A percentile compares a stretch with the other conserved stretches of the same genome.
Conservation (phyloP, 169 alveolate species). For the Plasmodium vivax region DNA sequence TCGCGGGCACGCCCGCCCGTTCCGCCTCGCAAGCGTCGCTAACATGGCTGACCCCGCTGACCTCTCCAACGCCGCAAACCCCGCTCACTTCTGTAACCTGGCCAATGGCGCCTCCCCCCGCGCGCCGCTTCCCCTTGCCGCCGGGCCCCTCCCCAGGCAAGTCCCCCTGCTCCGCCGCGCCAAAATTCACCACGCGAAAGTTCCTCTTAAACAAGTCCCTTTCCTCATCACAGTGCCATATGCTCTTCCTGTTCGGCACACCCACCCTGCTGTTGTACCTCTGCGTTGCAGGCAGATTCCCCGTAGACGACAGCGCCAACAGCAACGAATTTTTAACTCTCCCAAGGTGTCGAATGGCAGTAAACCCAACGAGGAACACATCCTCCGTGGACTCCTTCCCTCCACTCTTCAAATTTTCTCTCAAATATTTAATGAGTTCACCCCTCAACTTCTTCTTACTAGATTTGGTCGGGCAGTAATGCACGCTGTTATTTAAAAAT, state of each 20-base stretch:
- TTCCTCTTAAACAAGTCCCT: conserved; percentile 16
- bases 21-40: neutral
- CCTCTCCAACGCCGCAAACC: neutral
- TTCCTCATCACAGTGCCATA: conserved; percentile 33
- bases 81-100: too few species aligned
- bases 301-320: neutral
- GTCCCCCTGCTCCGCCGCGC: neutral
- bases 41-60: too few species aligned
- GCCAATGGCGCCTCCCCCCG: neutral
- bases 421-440: conserved; percentile 37
- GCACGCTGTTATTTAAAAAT: conserved; percentile 7
- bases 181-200: neutral
- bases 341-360: conserved; percentile 55
- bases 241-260: neutral
- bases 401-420: conserved; percentile 6
- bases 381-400: neutral
- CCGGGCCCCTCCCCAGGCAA: neutral
- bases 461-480: conserved; percentile 58
- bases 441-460: conserved; percentile 39
- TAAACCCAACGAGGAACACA: conserved; percentile 39
- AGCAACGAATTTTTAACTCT: conserved; percentile 26
- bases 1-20: neutral
- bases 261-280: neutral
- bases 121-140: neutral
- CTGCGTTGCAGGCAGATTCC: neutral